phyloP scores from a whole-genome alignment of 495 filamentous ascomycete species.

The Hypoxylon crocopeplum region DNA sequence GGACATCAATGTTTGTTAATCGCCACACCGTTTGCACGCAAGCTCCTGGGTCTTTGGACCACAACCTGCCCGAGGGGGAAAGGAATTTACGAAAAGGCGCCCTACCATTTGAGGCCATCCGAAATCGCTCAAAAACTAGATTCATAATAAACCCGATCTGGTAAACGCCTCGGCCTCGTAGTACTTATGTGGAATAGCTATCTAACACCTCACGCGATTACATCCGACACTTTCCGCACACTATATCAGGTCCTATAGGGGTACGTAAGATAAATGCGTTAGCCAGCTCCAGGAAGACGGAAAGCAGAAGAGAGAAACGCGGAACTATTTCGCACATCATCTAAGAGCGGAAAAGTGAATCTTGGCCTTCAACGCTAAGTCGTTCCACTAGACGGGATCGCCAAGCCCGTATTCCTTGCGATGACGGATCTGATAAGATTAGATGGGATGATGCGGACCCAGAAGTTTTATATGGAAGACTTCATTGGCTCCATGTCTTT shows the following conservation, averaged over 20 bases:
- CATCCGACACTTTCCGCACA: not conserved
- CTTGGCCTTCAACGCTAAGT: not conserved
- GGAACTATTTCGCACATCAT: not conserved
- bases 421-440: conserved; percentile 12
- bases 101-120: not conserved
- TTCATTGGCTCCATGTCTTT: not conserved
- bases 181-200: not conserved
- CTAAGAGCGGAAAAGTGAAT: not conserved
- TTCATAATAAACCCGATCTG: not conserved
- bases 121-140: not conserved
- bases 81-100: too few relatives aligned
- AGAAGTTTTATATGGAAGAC: not conserved
- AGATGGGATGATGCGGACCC: conserved; percentile 3
- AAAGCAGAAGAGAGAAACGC: not conserved
- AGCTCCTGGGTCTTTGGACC: too few relatives aligned
- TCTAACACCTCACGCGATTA: not conserved
- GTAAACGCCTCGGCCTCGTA: not conserved
- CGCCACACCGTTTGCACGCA: too few relatives aligned
- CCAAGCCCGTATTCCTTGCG: conserved; percentile 5
- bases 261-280: not conserved
- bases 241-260: not conserved
- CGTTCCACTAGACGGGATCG: not conserved
- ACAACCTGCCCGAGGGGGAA: too few relatives aligned
- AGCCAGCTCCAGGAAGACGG: not conserved
- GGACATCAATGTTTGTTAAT: too few relatives aligned